Percentiles rank a stretch among this genome's conserved stretches.
phyloP scores from a whole-genome alignment of 2,329 filamentous ascomycete genomes.

The Rhynchosporium agropyri region DNA sequence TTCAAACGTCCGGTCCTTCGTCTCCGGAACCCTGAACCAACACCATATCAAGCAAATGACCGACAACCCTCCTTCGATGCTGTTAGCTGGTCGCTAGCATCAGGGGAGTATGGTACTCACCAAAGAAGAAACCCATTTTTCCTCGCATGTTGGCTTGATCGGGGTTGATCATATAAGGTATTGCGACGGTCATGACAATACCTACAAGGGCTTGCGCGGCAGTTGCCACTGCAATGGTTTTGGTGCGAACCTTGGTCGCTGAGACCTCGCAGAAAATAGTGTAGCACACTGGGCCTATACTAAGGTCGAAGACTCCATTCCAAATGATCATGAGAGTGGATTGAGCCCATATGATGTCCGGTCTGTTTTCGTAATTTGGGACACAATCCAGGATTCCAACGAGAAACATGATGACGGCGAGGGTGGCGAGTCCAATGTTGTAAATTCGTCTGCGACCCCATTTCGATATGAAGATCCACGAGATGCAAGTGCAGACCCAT shows the following conservation, averaged over 20 bases:
- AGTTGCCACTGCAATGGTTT: conserved; percentile 36
- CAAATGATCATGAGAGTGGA: conserved; percentile 32
- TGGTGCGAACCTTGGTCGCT: conserved; percentile 47
- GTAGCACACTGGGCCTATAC: conserved; percentile 46
- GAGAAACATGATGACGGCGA: conserved; percentile 57
- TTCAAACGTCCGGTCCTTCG: conserved; percentile 48
- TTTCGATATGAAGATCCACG: conserved; percentile 65
- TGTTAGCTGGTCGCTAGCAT: background rate
- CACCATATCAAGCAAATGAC: conserved; percentile 47
- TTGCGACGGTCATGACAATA: conserved; percentile 33
- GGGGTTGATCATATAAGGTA: conserved; percentile 43
- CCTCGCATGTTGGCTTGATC: conserved; percentile 40
- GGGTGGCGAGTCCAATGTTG: conserved; percentile 56
- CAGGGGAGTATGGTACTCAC: conserved; percentile 16
- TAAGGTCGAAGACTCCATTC: conserved; percentile 33
- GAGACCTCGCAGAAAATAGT: conserved; percentile 49
- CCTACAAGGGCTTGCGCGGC: conserved; percentile 29
- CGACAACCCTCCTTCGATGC: conserved; percentile 44
- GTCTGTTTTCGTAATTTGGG: conserved; percentile 34
- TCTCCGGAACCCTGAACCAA: conserved; percentile 48
- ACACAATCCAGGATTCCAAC: conserved; percentile 42
- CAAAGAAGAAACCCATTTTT: conserved; percentile 41
- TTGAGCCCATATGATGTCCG: conserved; percentile 32
- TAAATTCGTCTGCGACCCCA: conserved; percentile 65
- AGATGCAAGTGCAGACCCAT: conserved; percentile 62